Base-by-base conservation (phyloP, 2,329 filamentous ascomycete genomes). In the Elsinoe arachidis region DNA sequence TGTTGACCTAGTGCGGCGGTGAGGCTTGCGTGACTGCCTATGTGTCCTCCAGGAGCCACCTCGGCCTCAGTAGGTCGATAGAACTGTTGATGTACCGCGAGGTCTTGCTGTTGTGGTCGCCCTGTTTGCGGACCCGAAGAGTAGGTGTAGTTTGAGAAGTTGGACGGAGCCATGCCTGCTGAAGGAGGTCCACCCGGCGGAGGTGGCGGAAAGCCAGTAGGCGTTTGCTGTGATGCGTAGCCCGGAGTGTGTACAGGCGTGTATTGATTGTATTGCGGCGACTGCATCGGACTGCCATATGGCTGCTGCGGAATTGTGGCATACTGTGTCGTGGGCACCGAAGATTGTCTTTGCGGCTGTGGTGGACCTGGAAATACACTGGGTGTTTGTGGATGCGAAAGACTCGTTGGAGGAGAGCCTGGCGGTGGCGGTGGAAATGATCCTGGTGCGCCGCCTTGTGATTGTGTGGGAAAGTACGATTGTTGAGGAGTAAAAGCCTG, bases 11-110 rank as follows among this genome's bases (percentile, higher is more conserved):
- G 10, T 14, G 54, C 54, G 14, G 33, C 56, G 43, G 21, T 54
- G 54, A 37, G 59, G 51, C 53, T 61, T 49, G 33, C 43, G 21
- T 14, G 44, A 35, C 46, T 39, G 63, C 59, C 64, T 65, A 59
- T 26, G 6, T 61, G 57, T 19, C 58, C 58, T 33, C 73, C 70
- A 39, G 77, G 76, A 35, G 76, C 73, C n/a, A 61, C 57, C 68
- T 88, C 86, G 4, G 73, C 72, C 68, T 87, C 83, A 4, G 82
- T 85, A 1, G 87, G 87, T 56, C 82, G 72, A 66, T 90, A 90
- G 15, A 83, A 71, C 69, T 89, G 86, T 65, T 83, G 79, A 64
- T 90, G 87, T 41, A 89, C 61, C 59, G 85, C 87, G 2, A 67
- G 66, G 5, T 73, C 69, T 15, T 63, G 59, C 15, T 61, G 56